phyloP scores from a whole-genome alignment of 2,329 filamentous ascomycete species.

The Fusarium nematophilum region DNA sequence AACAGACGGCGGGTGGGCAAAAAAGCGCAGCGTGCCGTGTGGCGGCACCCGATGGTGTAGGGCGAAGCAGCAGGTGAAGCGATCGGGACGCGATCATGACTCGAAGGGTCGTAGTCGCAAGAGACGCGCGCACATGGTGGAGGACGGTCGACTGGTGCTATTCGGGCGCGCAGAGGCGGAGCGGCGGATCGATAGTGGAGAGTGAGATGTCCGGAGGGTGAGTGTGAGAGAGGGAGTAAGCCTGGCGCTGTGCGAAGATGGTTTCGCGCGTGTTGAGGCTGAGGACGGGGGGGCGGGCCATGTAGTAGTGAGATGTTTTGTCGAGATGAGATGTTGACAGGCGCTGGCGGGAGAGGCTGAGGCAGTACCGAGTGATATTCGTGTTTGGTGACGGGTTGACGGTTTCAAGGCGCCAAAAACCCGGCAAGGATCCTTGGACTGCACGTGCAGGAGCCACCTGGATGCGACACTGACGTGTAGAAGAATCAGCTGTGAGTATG shows the following conservation, averaged over 20 bases:
- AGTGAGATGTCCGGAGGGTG: constrained; percentile 18
- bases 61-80: constrained; percentile 33
- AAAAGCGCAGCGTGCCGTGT: constrained; percentile 33
- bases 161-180: constrained; percentile 19
- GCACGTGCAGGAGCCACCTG: constrained; percentile 36
- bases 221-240: too few species aligned
- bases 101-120: constrained; percentile 37
- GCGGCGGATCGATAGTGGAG: constrained; percentile 27
- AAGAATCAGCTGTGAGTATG: too few species aligned
- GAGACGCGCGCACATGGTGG: constrained; percentile 40
- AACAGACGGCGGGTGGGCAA: constrained; percentile 20
- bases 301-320: constrained; percentile 20
- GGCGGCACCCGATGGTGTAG: constrained; percentile 33
- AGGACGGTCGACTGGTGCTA: constrained; percentile 18
- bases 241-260: constrained; percentile 19
- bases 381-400: constrained; percentile 38
- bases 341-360: constrained; percentile 38
- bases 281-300: constrained; percentile 9
- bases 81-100: constrained; percentile 44
- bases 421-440: constrained; percentile 30
- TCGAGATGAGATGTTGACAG: constrained; percentile 12
- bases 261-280: constrained; percentile 6
- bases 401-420: constrained; percentile 35
- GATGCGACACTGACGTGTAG: constrained; percentile 23
- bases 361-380: constrained; percentile 23